Evolutionary conservation across 2,329 filamentous ascomycete genomes (phyloP), one percentile per base, ranked within the genome.

Genomic region (Fulvia fulva): DNA sequence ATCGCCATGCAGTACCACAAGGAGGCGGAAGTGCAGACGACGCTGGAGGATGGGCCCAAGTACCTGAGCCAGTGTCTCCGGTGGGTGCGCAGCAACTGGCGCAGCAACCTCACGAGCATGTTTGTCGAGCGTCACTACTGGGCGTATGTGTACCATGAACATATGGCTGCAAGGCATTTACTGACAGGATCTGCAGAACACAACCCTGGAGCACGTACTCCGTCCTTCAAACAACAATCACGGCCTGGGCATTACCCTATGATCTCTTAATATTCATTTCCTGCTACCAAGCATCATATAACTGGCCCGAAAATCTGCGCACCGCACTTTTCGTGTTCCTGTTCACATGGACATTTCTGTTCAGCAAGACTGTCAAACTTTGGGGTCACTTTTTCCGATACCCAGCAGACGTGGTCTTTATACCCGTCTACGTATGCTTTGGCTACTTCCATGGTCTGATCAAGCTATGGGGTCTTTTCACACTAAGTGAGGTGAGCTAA

Each of bases 51-150:
- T 73, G 88, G 92, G 71, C 80, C 83, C 57, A 95, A 92, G 71
- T 97, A 96, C 71, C 79, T 97, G 63, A 93, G 90, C 72, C 93
- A 97, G 76, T 97, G 93, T 76, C 85, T 93, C 49, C 85, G 93
- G 50, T 97, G 93, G 93, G 91, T 94, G 45, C 87, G 93, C 70
- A 97, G 92, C 80, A 97, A 97, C 76, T 97, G 93, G 93, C 84
- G 93, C 71, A 96, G 91, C 79, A 97, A 97, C 75, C 87, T 91
- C 75, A 97, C 91, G 53, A 97, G 91, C 74, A 81, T 97, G 70
- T 83, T 93, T 64, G 84, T 85, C 63, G 93, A 97, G 76, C 81
- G 88, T 71, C 84, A 91, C 70, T 90, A 97, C 70, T 91, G 89
- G 86, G 86, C 78, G 92, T 96, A 83, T 87, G 91, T 86, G n/a